A percentile compares a stretch with the other conserved stretches of the same genome.
Evolutionary conservation across 1,284 basidiomycete genomes (phyloP).

Genomic region (Macrocystidia cucumis): DNA sequence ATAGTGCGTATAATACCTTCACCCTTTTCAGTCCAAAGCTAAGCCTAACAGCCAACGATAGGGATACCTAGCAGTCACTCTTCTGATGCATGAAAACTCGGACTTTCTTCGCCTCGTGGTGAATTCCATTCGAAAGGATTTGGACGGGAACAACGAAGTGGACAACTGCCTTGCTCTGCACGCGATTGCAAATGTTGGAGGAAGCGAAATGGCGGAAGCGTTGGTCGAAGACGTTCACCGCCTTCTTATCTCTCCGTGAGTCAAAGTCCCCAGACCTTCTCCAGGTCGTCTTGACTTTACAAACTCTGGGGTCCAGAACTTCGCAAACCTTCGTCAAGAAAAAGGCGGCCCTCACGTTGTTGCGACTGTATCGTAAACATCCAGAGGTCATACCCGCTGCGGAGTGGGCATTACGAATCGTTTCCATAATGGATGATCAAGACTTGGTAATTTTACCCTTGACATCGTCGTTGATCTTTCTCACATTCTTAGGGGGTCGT

Average conservation of each 20-base stretch:
- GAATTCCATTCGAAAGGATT: conserved; percentile 96
- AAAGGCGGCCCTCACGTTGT: conserved; percentile 92
- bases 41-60: conserved; percentile 17
- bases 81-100: conserved; percentile 98
- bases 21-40: conserved; percentile 6
- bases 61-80: conserved; percentile 96
- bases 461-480: conserved; percentile 5
- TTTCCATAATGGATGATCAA: conserved; percentile 91
- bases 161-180: conserved; percentile 96
- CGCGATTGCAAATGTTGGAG: conserved; percentile 97
- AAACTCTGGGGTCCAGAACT: conserved; percentile 60
- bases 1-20: conserved; percentile 58
- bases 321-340: conserved; percentile 96
- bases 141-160: conserved; percentile 92
- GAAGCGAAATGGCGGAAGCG: conserved; percentile 97
- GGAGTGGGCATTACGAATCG: conserved; percentile 94
- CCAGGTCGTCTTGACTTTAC: not conserved
- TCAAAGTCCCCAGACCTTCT: conserved; percentile 11
- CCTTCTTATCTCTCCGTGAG: conserved; percentile 91
- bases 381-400: conserved; percentile 88
- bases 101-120: conserved; percentile 94
- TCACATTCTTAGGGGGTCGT: conserved; percentile 72
- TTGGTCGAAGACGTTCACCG: conserved; percentile 91
- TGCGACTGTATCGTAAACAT: conserved; percentile 93
- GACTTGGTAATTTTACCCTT: conserved; percentile 65